Conservation (phyloP, 2,329 filamentous ascomycete species). For the Aspergillus candidus region DNA sequence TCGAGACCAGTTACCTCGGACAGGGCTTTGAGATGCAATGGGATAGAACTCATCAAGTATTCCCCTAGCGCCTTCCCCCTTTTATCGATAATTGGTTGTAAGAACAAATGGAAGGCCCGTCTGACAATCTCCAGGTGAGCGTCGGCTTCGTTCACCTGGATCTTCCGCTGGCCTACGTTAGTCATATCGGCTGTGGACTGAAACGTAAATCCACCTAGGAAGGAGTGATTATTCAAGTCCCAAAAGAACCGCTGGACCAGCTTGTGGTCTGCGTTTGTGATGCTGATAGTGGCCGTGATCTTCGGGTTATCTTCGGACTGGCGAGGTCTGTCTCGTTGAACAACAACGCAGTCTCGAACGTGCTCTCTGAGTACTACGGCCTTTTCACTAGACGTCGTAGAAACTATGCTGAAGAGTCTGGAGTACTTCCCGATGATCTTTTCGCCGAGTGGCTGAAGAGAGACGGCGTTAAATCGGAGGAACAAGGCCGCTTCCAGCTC, state of each 20-base stretch:
- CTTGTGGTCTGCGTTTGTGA: not conserved
- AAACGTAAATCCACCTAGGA: constrained; percentile 2
- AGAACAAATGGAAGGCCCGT: constrained; percentile 1
- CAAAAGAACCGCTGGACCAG: constrained; percentile 6
- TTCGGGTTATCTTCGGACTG: constrained; percentile 3
- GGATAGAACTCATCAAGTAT: constrained; percentile 1
- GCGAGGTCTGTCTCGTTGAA: not conserved
- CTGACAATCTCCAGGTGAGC: constrained; percentile 5
- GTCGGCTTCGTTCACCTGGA: constrained; percentile 1
- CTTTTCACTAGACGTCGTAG: too few relatives aligned
- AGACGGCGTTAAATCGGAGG: constrained; percentile 5
- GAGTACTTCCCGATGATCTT: not conserved
- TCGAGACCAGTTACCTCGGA: constrained; percentile 1
- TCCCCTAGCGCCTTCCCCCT: not conserved
- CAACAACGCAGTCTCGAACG: constrained; percentile 2
- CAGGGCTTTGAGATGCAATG: not conserved
- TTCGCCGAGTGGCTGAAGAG: constrained; percentile 3
- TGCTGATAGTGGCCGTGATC: constrained; percentile 3
- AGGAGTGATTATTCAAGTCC: constrained; percentile 4
- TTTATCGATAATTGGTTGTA: not conserved
- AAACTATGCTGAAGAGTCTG: too few relatives aligned
- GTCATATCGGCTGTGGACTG: not conserved
- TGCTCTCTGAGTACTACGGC: not conserved
- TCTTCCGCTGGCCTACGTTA: not conserved
- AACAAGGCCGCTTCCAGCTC: constrained; percentile 1